These are phyloP conservation scores for Pistacia atlantica DNA, from an alignment of 345 rosid species.

Conservation along the genomic window DNA sequence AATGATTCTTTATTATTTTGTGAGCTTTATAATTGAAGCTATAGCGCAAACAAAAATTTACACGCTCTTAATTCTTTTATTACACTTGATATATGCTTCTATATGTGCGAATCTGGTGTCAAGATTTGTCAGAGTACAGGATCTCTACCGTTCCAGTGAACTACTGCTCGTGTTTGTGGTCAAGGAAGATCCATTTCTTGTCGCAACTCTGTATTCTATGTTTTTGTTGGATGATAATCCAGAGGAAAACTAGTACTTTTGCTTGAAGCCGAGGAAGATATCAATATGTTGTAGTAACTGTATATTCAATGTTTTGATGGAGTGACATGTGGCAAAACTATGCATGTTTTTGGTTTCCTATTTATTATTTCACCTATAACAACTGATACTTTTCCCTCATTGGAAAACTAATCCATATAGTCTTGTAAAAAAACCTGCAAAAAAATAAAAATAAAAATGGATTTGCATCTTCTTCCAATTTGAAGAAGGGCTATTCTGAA, in stretches of 20 bases:
- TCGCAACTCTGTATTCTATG: no score
- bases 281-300: neutral
- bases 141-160: neutral
- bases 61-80: neutral
- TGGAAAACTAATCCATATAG: no score
- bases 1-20: neutral
- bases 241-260: neutral
- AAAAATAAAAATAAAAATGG: no score
- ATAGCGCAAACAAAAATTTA: neutral
- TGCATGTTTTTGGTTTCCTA: neutral
- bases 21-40: neutral
- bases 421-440: neutral
- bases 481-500: no score
- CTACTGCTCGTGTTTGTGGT: no score
- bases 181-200: no score
- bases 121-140: neutral
- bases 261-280: neutral
- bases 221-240: no score
- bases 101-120: neutral
- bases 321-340: neutral
- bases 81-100: neutral
- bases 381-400: no score
- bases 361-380: neutral
- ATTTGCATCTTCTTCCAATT: no score
- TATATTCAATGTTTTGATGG: neutral